A percentile compares a stretch with the other conserved stretches of the same genome.
Conservation (phyloP, 2,329 filamentous ascomycete species). For the Alternaria brassicae region DNA sequence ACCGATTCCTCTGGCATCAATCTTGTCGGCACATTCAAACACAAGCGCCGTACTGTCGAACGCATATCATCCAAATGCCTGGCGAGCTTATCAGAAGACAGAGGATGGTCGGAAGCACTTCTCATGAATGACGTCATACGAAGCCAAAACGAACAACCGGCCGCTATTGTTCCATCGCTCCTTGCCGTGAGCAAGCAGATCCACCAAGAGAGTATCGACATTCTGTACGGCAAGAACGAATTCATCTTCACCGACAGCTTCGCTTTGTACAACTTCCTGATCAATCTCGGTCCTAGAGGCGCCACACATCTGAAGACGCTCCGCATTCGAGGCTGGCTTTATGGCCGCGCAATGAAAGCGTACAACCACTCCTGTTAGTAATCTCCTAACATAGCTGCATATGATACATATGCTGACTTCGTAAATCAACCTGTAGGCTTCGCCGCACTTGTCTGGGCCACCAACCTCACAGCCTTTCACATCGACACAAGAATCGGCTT, state of each 20-base stretch:
- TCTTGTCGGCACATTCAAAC: slow-evolving; percentile 30
- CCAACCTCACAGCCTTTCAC: slow-evolving; percentile 37
- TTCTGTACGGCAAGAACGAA: slow-evolving; percentile 40
- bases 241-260: slow-evolving; percentile 37
- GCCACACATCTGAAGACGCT: slow-evolving; percentile 35
- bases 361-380: slow-evolving; percentile 42
- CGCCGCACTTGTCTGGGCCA: slow-evolving; percentile 36
- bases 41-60: slow-evolving; percentile 39
- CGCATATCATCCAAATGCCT: slow-evolving; percentile 24
- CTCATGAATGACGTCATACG: slow-evolving; percentile 17
- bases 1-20: slow-evolving; percentile 36
- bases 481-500: slow-evolving; percentile 26
- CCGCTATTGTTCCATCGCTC: slow-evolving; percentile 31
- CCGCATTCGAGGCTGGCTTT: slow-evolving; percentile 34
- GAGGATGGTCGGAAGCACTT: not conserved
- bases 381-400: not conserved
- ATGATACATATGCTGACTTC: not conserved
- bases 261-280: slow-evolving; percentile 44
- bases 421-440: slow-evolving; percentile 17
- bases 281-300: slow-evolving; percentile 37
- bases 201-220: slow-evolving; percentile 29
- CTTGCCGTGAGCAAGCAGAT: slow-evolving; percentile 43
- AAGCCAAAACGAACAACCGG: slow-evolving; percentile 11
- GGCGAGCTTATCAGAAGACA: not conserved
- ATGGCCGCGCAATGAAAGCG: slow-evolving; percentile 33